These are phyloP conservation scores for Xylariaceae sp. DNA, from an alignment of 2,329 filamentous ascomycete genomes.

Conservation along the genomic window DNA sequence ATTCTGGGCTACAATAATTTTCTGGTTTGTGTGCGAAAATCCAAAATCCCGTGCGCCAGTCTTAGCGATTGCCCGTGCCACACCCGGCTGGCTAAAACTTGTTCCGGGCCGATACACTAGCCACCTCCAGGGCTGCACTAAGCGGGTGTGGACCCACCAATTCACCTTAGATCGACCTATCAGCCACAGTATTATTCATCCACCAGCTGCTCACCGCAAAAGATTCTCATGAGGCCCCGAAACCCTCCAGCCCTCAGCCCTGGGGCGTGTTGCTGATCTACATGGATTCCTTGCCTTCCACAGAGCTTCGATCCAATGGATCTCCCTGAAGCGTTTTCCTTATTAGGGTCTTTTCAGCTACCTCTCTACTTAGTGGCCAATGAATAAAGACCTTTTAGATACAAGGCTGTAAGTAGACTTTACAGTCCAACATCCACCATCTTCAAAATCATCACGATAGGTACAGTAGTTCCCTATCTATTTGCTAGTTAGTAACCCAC, in stretches of 20 bases:
- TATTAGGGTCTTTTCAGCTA: not conserved
- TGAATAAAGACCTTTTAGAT: not conserved
- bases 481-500: not conserved
- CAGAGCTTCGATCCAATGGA: not conserved
- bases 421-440: not conserved
- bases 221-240: not conserved
- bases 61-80: conserved; percentile 27
- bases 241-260: not conserved
- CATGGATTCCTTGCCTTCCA: not conserved
- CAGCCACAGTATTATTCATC: not conserved
- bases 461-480: too few species aligned
- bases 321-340: not conserved
- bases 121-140: too few species aligned
- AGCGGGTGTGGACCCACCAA: not conserved
- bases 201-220: not conserved
- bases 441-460: too few species aligned
- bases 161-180: not conserved
- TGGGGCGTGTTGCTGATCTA: not conserved
- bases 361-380: not conserved
- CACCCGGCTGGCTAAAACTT: not conserved
- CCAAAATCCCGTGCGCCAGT: conserved; percentile 21
- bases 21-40: conserved; percentile 36
- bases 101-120: not conserved
- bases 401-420: not conserved
- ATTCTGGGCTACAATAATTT: conserved; percentile 37